Evolutionary conservation across 805 yeast species (phyloP), one percentile per base, ranked within the genome.

Genomic region (Sugiyamaella americana): DNA sequence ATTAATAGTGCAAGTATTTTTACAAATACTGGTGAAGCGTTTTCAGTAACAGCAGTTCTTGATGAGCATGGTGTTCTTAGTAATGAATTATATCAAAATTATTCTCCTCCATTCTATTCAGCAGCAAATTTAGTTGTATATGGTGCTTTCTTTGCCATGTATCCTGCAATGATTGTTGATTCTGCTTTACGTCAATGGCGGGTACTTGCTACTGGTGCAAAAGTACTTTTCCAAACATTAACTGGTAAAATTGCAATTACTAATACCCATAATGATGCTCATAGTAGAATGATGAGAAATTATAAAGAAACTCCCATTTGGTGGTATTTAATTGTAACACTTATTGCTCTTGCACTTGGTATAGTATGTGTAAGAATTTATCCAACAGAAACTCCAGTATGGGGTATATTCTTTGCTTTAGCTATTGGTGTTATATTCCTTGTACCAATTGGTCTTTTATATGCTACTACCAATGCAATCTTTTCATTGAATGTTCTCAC

Each of bases 251-350:
- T 18, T 6, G 32, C 41, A 16, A 44, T 38, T 43, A 43, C 36
- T 34, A 37, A 39, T n/a, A 42, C 48, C 26, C 43, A 53, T 39
- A 36, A 44, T 24, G 59, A 55, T 44, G 50, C 44, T 18, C 49
- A 46, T 42, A 43, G 51, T 11, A 46, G 50, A 24, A 37, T 51
- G 49, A 53, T 56, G 48, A 30, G 56, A 5, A 40, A 46, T 5
- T 82, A 82, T 60, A 72, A 72, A 23, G 87, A 82, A 51, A 87
- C 81, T 18, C 93, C 91, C 1, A 84, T 79, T 53, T 78, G 81
- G 80, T 80, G 87, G 85, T 82, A 75, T 26, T 46, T 76, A 13
- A 49, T 68, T 11, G 68, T 80, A 26, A 65, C 79, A 13, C 52
- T 68, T 1, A 63, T 74, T 26, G 62, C 73, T 62, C 71, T 59